Evolutionary conservation across 2,329 filamentous ascomycete species (phyloP), one percentile per base, ranked within the genome.

Genomic region (Aureobasidium subglaciale): DNA sequence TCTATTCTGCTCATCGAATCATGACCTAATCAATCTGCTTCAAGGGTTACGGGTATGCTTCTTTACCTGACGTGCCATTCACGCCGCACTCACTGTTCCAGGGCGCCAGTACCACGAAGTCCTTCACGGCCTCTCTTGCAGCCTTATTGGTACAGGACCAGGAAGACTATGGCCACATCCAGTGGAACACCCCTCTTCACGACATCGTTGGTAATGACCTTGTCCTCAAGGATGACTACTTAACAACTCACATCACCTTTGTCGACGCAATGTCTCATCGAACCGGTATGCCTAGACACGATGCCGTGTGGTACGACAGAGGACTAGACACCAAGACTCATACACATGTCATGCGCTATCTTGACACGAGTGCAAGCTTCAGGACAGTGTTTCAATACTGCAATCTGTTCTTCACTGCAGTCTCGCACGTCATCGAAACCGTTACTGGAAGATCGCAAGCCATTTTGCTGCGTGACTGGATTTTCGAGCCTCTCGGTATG

Each of bases 341-440:
- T 35, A 69, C 73, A 15, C 67, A 69, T 24, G 67, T 63, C 30
- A 61, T 81, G 52, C 71, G 75, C 3, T 62, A 78, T 60, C 65
- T 80, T 4, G 71, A 68, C 2, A 63, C 5, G 60, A 71, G 25
- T 65, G 58, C 58, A 18, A 38, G 50, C n/a, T 56, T 75, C 16
- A 70, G 77, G 11, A 73, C 71, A 0, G 66, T 61, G 10, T 78
- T 64, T 46, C 71, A 77, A 59, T 82, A 82, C 64, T 75, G 71
- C 67, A 82, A 82, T 61, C 65, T 77, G 20, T 77, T 81, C 73
- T 82, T 70, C 62, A 71, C 73, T 32, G 73, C 72, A 1, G 72
- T 75, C 0, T 67, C 73, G n/a, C 71, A 79, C 61, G 67, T 70
- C 3, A 62, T 79, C 7, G 71, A 80, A 63, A 71, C 66, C 2